phyloP scores from a whole-genome alignment of 768 basidiomycete genomes.

The Suillus discolor region DNA sequence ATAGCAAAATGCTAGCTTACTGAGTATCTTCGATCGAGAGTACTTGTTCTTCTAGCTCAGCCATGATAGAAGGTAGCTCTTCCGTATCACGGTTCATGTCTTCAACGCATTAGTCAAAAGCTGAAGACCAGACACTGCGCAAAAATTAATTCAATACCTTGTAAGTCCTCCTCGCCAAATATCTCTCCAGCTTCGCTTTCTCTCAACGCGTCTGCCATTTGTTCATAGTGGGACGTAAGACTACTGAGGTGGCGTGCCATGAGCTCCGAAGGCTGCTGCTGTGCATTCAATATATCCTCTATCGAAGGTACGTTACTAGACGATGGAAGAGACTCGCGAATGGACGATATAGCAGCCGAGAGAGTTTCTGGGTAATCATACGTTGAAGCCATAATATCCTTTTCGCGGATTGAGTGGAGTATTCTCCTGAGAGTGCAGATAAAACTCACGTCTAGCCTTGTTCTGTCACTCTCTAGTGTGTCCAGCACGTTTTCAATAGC shows the following conservation, averaged over 20 bases:
- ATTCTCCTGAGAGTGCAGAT: neutral
- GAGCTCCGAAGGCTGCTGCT: slow-evolving; percentile 57
- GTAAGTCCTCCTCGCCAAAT: slow-evolving; percentile 69
- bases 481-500: slow-evolving; percentile 79
- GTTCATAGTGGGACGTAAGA: slow-evolving; percentile 72
- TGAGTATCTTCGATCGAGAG: slow-evolving; percentile 53
- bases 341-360: slow-evolving; percentile 52
- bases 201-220: slow-evolving; percentile 69
- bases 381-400: slow-evolving; percentile 67
- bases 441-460: slow-evolving; percentile 62
- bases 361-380: slow-evolving; percentile 72
- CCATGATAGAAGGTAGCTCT: slow-evolving; percentile 74
- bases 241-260: slow-evolving; percentile 79
- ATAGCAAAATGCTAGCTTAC: slow-evolving; percentile 38
- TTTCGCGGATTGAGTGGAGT: neutral
- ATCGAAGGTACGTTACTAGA: slow-evolving; percentile 41
- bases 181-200: slow-evolving; percentile 70
- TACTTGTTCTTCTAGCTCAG: slow-evolving; percentile 65
- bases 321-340: slow-evolving; percentile 53
- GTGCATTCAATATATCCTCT: slow-evolving; percentile 43
- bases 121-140: neutral
- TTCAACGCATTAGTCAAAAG: slow-evolving; percentile 27
- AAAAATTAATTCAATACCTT: slow-evolving; percentile 44
- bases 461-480: slow-evolving; percentile 69
- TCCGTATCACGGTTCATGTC: slow-evolving; percentile 84